A percentile compares a stretch with the other conserved stretches of the same genome.
Conservation (phyloP, 2,329 filamentous ascomycete species). For the Simplicillium aogashimaense region DNA sequence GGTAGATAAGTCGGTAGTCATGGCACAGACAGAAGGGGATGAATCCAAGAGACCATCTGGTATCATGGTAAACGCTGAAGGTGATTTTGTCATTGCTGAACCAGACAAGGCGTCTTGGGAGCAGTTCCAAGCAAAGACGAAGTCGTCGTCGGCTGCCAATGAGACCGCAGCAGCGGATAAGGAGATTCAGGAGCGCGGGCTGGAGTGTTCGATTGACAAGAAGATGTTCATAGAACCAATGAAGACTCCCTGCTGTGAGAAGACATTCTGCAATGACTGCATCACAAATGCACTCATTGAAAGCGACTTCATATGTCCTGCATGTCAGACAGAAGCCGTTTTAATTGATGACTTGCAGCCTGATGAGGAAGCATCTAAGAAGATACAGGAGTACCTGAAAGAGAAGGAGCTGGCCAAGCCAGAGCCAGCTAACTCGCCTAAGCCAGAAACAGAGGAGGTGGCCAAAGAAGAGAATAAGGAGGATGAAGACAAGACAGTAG, state of each 20-base stretch:
- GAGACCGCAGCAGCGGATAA: conserved; percentile 73
- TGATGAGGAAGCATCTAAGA: conserved; percentile 69
- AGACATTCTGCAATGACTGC: conserved; percentile 99
- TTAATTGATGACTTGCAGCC: conserved; percentile 82
- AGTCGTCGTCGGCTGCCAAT: conserved; percentile 73
- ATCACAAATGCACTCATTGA: conserved; percentile 98
- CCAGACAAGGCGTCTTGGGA: conserved; percentile 96
- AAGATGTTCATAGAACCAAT: conserved; percentile 97
- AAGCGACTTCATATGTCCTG: conserved; percentile 92
- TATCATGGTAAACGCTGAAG: conserved; percentile 96
- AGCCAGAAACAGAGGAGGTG: conserved; percentile 19
- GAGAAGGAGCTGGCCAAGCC: conserved; percentile 44
- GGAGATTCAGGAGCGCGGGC: conserved; percentile 75
- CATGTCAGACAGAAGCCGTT: conserved; percentile 82
- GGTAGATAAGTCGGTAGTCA: conserved; percentile 77
- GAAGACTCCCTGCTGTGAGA: conserved; percentile 97
- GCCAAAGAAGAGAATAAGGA: conserved; percentile 26
- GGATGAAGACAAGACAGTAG: conserved; percentile 9
- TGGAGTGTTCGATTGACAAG: conserved; percentile 94
- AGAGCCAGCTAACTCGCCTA: conserved; percentile 20
- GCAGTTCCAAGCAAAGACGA: conserved; percentile 89
- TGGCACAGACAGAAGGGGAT: conserved; percentile 62
- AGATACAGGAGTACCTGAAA: conserved; percentile 65
- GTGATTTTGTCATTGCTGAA: conserved; percentile 93
- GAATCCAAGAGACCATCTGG: conserved; percentile 81